Conservation (phyloP, 495 filamentous ascomycete species). For the Arthonia radiata region DNA sequence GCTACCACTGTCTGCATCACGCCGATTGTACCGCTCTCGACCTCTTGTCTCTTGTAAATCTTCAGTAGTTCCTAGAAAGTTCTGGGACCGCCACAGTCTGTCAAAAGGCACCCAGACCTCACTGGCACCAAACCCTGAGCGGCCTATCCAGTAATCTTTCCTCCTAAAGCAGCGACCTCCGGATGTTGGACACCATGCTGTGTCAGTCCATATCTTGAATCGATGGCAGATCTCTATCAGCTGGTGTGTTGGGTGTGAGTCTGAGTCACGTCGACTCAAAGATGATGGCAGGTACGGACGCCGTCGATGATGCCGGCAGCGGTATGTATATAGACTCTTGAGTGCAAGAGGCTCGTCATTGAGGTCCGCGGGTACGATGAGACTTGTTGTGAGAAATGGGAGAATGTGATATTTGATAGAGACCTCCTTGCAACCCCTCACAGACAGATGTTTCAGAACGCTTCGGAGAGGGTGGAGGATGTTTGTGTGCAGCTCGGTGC, state of each 20-base stretch:
- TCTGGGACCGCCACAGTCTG: constrained; percentile 33
- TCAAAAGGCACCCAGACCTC: constrained; percentile 43
- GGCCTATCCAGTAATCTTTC: constrained; percentile 30
- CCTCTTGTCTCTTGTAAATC: constrained; percentile 6
- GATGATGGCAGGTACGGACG: constrained; percentile 32
- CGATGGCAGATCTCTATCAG: constrained; percentile 35
- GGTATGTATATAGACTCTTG: constrained; percentile 34
- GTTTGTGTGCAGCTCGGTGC: constrained; percentile 25
- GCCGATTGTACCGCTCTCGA: no score
- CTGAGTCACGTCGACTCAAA: constrained; percentile 29
- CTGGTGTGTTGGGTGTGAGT: constrained; percentile 36
- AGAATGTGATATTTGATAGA: constrained; percentile 40
- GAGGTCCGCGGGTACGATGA: constrained; percentile 19
- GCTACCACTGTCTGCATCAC: no score
- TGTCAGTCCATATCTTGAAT: constrained; percentile 37
- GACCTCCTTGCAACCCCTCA: constrained; percentile 39
- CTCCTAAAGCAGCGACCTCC: constrained; percentile 30
- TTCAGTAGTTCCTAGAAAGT: constrained; percentile 25
- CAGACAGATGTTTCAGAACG: constrained; percentile 31
- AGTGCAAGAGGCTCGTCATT: constrained; percentile 27
- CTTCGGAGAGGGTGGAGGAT: constrained; percentile 26
- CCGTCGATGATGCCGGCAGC: constrained; percentile 34
- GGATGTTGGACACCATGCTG: constrained; percentile 36
- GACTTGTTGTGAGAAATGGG: constrained; percentile 19
- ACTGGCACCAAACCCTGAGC: constrained; percentile 23